Conservation (phyloP, 2,329 filamentous ascomycete genomes). For the Fusarium scirpi region DNA sequence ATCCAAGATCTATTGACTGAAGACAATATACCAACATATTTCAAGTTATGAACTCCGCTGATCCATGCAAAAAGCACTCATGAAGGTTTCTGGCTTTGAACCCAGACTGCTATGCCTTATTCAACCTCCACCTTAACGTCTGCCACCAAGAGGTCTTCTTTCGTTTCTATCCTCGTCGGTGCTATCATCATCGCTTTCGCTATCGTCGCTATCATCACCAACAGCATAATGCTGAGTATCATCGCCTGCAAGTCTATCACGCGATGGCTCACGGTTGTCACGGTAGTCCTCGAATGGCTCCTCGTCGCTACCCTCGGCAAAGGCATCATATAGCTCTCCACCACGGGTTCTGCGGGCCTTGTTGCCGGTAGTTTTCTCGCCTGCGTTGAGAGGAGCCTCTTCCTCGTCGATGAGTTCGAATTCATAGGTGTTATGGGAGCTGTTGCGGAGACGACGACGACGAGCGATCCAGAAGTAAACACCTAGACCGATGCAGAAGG, state of each 20-base stretch:
- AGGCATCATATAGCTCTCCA: conserved; percentile 96
- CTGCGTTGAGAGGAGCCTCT: conserved; percentile 68
- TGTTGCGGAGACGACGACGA: conserved; percentile 79
- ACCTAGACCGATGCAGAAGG: conserved; percentile 86
- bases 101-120: conserved; percentile 1
- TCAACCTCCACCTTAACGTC: conserved; percentile 17
- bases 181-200: conserved; percentile 58
- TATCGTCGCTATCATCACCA: conserved; percentile 60
- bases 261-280: conserved; percentile 56
- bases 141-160: conserved; percentile 42
- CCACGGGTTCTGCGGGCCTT: conserved; percentile 70
- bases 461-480: conserved; percentile 85
- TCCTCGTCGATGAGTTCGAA: conserved; percentile 93
- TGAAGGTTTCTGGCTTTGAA: not conserved
- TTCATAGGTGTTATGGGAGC: conserved; percentile 85
- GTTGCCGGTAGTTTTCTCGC: conserved; percentile 60
- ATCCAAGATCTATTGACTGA: conserved; percentile 39
- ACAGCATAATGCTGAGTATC: conserved; percentile 63
- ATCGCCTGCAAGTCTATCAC: conserved; percentile 48
- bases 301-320: conserved; percentile 86
- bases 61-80: conserved; percentile 40
- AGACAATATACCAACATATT: conserved; percentile 27
- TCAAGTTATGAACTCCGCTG: conserved; percentile 40
- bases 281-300: conserved; percentile 64
- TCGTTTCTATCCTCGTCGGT: conserved; percentile 49